These are phyloP conservation scores for Chrysosporium queenslandicum DNA, from an alignment of 2,329 filamentous ascomycete genomes.

Conservation along the genomic window DNA sequence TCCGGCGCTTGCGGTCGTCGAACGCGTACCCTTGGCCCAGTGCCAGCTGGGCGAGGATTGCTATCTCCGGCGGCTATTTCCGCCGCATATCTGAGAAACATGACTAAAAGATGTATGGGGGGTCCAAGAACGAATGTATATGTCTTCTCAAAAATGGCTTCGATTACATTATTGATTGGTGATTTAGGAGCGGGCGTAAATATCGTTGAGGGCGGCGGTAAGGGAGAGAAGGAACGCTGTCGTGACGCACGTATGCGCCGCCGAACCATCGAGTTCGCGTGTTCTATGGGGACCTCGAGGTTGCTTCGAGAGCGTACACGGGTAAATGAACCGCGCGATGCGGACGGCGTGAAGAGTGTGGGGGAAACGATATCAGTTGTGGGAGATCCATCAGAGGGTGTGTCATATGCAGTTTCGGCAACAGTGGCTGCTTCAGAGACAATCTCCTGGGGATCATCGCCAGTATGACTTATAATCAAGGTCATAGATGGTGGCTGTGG, in stretches of 20 bases:
- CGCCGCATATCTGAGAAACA: conserved; percentile 74
- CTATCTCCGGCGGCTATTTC: conserved; percentile 51
- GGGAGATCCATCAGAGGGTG: too few relatives aligned
- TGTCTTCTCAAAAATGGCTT: conserved; percentile 64
- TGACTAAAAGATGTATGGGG: conserved; percentile 63
- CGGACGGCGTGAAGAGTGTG: not conserved
- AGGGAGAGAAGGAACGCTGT: conserved; percentile 53
- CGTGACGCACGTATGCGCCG: conserved; percentile 48
- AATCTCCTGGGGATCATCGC: too few relatives aligned
- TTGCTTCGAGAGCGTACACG: not conserved
- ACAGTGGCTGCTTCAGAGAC: too few relatives aligned
- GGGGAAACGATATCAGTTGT: too few relatives aligned
- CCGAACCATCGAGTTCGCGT: conserved; percentile 34
- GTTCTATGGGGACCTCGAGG: conserved; percentile 16
- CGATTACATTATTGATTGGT: conserved; percentile 45
- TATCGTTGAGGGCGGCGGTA: conserved; percentile 58
- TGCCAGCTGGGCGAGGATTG: conserved; percentile 22
- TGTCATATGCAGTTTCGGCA: too few relatives aligned
- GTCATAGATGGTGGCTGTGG: too few relatives aligned
- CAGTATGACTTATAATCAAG: too few relatives aligned
- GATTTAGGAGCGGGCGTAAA: conserved; percentile 40
- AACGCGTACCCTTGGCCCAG: conserved; percentile 14
- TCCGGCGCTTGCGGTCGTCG: conserved; percentile 23
- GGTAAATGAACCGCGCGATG: not conserved
- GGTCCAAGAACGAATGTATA: conserved; percentile 67